A percentile compares a stretch with the other conserved stretches of the same genome.
Evolutionary conservation across 2,329 filamentous ascomycete species (phyloP).

Genomic region (Elsinoe necatrix): DNA sequence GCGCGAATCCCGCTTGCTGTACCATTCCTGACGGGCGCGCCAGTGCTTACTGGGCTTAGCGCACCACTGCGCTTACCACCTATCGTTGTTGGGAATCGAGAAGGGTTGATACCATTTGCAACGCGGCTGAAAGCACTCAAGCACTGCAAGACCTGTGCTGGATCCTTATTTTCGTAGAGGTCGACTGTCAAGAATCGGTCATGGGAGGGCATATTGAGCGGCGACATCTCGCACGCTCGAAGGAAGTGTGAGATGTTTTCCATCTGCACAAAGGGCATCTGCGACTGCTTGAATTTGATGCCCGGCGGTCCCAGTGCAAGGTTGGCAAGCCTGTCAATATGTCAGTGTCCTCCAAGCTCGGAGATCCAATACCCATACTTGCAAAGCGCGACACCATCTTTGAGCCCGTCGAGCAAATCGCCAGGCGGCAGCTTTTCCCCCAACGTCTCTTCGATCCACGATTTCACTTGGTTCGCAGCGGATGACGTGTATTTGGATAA

Average conservation of each 20-base stretch:
- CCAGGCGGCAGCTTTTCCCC: constrained; percentile 61
- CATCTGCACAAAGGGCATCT: constrained; percentile 99
- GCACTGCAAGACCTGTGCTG: constrained; percentile 90
- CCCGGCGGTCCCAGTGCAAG: constrained; percentile 66
- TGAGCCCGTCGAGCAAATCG: constrained; percentile 77
- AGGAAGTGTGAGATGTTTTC: constrained; percentile 98
- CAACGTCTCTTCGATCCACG: constrained; percentile 77
- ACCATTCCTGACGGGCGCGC: constrained; percentile 15
- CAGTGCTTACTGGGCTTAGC: constrained; percentile 30
- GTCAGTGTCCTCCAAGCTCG: not conserved
- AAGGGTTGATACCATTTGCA: constrained; percentile 65
- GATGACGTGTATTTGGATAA: constrained; percentile 86
- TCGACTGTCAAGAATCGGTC: constrained; percentile 97
- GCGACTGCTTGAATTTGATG: constrained; percentile 81
- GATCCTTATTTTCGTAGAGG: constrained; percentile 90
- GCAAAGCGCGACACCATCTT: constrained; percentile 88
- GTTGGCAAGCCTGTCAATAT: constrained; percentile 61
- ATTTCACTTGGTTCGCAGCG: constrained; percentile 73
- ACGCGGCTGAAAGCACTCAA: constrained; percentile 83
- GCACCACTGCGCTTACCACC: constrained; percentile 58
- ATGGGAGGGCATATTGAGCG: constrained; percentile 81
- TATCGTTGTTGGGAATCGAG: constrained; percentile 64
- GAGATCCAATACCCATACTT: constrained; percentile 50
- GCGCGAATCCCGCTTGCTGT: not conserved
- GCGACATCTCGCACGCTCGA: constrained; percentile 72